Evolutionary conservation across 2,329 filamentous ascomycete genomes (phyloP).

Genomic region (Colletotrichum lentis): DNA sequence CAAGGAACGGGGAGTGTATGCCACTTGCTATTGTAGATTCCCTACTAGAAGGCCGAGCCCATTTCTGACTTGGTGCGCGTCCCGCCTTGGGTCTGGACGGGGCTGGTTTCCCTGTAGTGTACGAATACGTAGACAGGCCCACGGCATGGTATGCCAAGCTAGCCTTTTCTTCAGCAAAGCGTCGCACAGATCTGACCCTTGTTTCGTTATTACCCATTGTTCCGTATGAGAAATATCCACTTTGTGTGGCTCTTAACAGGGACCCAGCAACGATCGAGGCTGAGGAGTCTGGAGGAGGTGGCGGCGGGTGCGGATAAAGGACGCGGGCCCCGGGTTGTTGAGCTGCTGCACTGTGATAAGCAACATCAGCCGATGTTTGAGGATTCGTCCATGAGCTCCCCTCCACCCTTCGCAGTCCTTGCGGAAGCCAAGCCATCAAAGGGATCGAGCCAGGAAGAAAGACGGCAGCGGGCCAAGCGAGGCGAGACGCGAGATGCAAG

Average conservation of each 20-base stretch:
- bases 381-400: conserved; percentile 18
- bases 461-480: conserved; percentile 8
- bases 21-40: background rate
- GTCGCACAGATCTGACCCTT: conserved; percentile 29
- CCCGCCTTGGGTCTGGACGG: background rate
- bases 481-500: conserved; percentile 28
- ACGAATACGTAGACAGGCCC: background rate
- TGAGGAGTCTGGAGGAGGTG: background rate
- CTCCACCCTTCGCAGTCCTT: conserved; percentile 17
- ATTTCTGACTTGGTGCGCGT: conserved; percentile 3
- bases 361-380: conserved; percentile 18
- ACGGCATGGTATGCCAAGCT: conserved; percentile 22
- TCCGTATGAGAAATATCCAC: conserved; percentile 20
- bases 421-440: conserved; percentile 29
- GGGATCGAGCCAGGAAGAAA: conserved; percentile 25
- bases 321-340: conserved; percentile 9
- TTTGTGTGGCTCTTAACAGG: conserved; percentile 6
- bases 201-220: conserved; percentile 17
- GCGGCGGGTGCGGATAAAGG: conserved; percentile 10
- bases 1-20: background rate
- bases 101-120: background rate
- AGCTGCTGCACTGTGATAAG: conserved; percentile 27
- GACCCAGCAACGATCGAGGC: conserved; percentile 6
- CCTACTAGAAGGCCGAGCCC: background rate
- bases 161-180: conserved; percentile 33